Conservation (phyloP, 305 asterid genomes). For the Fraxinus paxiana region DNA sequence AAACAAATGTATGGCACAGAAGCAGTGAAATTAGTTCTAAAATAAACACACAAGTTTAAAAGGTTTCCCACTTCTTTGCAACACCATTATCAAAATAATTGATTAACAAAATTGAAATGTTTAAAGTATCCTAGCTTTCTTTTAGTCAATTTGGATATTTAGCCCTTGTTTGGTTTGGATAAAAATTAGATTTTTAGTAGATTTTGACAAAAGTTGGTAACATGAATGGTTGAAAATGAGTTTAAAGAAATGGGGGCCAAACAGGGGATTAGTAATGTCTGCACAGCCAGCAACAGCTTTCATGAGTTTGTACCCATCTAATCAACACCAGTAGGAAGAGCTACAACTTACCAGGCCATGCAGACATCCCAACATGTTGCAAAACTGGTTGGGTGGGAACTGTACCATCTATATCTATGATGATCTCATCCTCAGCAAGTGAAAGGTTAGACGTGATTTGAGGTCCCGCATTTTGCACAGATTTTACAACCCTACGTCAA, state of each 20-base stretch:
- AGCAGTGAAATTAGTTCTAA: background rate
- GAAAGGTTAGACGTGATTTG: conserved; percentile 61
- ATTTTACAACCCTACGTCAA: conserved; percentile 63
- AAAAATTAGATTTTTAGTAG: conserved; percentile 6
- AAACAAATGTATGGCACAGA: background rate
- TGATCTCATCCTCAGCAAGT: conserved; percentile 74
- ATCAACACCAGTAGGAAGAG: conserved; percentile 28
- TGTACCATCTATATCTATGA: conserved; percentile 72
- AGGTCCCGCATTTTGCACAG: conserved; percentile 57
- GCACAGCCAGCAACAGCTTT: conserved; percentile 16
- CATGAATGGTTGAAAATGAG: background rate
- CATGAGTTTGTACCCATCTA: conserved; percentile 21
- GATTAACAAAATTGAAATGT: background rate
- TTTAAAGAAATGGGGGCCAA: background rate
- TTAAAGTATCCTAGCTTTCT: conserved; percentile 6
- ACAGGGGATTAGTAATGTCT: background rate
- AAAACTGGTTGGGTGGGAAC: conserved; percentile 83
- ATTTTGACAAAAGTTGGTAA: background rate
- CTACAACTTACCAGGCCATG: conserved; percentile 79
- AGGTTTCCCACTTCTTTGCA: conserved; percentile 4
- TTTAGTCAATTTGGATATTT: conserved; percentile 14
- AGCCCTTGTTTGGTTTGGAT: background rate
- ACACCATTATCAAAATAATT: background rate
- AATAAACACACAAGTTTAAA: background rate
- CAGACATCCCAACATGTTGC: conserved; percentile 86